Evolutionary conservation across 2,329 filamentous ascomycete species (phyloP).

Genomic region (Sporothrix inflata): DNA sequence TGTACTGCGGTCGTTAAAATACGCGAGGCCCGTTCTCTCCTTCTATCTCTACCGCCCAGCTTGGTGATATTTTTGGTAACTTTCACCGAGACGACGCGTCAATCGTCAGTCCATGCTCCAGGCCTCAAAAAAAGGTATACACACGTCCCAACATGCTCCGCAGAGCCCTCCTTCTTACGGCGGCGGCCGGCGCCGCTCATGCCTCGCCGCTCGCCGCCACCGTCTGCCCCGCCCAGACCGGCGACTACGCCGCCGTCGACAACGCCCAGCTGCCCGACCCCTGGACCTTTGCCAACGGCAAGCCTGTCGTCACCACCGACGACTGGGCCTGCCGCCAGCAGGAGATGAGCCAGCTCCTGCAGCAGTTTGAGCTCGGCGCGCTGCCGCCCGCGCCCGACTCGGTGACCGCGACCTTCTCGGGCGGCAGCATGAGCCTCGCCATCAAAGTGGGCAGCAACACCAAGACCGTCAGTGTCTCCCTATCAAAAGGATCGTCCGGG

Average conservation of each 20-base stretch:
- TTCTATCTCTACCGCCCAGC: neutral
- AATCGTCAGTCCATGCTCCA: too few species aligned
- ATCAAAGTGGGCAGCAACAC: constrained; percentile 50
- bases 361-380: constrained; percentile 56
- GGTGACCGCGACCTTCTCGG: constrained; percentile 50
- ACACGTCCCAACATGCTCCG: too few species aligned
- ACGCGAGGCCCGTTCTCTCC: neutral
- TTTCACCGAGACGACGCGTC: neutral
- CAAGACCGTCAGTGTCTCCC: constrained; percentile 49
- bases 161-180: neutral
- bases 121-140: too few species aligned
- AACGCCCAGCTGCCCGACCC: constrained; percentile 51
- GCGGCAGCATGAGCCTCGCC: constrained; percentile 49
- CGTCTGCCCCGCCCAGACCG: constrained; percentile 36
- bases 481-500: constrained; percentile 47
- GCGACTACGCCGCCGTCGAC: constrained; percentile 40
- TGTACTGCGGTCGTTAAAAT: neutral
- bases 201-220: constrained; percentile 37
- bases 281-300: constrained; percentile 50
- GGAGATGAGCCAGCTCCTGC: constrained; percentile 53
- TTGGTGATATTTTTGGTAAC: neutral
- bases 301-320: constrained; percentile 49
- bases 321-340: constrained; percentile 53
- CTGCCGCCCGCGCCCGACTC: constrained; percentile 52
- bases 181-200: neutral